Base-by-base conservation (phyloP, 129 eudicot genomes). In the Flaveria trinervia region DNA sequence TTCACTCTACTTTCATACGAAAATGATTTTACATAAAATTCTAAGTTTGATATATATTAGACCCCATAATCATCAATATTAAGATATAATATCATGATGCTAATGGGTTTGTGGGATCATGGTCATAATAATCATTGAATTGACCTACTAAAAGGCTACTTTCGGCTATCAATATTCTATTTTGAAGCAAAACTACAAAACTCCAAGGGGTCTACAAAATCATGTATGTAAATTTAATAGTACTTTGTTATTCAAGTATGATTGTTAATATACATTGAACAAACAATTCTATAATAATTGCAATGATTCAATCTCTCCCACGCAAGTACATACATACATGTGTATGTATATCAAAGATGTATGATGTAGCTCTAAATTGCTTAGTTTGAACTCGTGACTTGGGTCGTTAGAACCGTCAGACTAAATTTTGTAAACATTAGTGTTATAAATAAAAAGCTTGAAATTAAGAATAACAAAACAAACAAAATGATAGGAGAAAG, bases 121-220 rank as follows among this genome's bases (percentile, higher is more conserved):
- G 61, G 61, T 55, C 20, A 17, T 55, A 55, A 55, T 55, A 36
- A 36, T 36, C 61, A 55, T 55, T 55, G 61, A 55, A 55, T 55
- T 18, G 61, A 55, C 61, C 61, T 55, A 55, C 61, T 17, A 17
- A 55, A 55, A 55, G 61, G 61, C 60, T n/a, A 54, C 60, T 54
- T 54, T 54, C 25, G 60, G 60, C 61, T 17, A 8, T 18, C 26
- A 55, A n/a, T 55, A n/a, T 55, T 55, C 61, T 55, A 55, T 17
- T 54, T 55, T 55, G 23, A 55, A 23, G 61, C 26, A 17, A 55
- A 55, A 55, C 61, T n/a, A 55, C 61, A 55, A 55, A 55, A 55
- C 9, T 55, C 61, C 9, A 17, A 55, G 18, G 61, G 26, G 26
- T 55, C 26, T 55, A 55, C 61, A 55, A 55, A 55, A 45, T 55